phyloP scores from a whole-genome alignment of 1,284 basidiomycete species.

The Leucoagaricus sp. region DNA sequence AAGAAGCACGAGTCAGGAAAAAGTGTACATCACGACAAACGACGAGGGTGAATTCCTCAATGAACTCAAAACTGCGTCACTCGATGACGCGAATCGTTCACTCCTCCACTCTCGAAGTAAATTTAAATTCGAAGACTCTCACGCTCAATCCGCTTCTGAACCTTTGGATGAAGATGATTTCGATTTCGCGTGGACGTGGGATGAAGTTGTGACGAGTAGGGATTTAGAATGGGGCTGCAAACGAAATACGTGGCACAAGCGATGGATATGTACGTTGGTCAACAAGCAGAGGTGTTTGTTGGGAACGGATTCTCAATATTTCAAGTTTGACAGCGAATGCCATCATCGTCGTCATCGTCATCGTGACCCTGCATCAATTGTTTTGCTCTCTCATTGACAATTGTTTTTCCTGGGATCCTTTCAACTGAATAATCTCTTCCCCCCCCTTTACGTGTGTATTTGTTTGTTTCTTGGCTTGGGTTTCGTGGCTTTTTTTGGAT shows the following conservation, averaged over 20 bases:
- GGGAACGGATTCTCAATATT: conserved; percentile 68
- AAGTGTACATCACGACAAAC: conserved; percentile 60
- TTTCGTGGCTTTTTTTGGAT: too few species aligned
- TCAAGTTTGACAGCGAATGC: conserved; percentile 56
- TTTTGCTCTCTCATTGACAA: conserved; percentile 55
- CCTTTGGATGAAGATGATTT: neutral
- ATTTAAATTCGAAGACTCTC: neutral
- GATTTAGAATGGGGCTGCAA: conserved; percentile 48
- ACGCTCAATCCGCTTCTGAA: neutral
- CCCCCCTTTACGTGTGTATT: too few species aligned
- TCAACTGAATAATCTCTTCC: too few species aligned
- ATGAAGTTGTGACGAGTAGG: conserved; percentile 41
- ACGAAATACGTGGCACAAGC: conserved; percentile 47
- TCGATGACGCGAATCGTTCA: conserved; percentile 33
- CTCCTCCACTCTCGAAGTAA: conserved; percentile 17
- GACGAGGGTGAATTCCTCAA: conserved; percentile 45
- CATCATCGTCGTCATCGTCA: too few species aligned
- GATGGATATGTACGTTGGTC: conserved; percentile 54
- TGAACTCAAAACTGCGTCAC: conserved; percentile 44
- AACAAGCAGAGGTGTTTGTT: conserved; percentile 50
- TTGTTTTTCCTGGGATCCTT: conserved; percentile 36
- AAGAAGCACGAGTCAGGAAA: conserved; percentile 22
- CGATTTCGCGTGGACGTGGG: conserved; percentile 11
- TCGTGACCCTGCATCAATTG: too few species aligned
- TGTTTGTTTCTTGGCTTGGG: too few species aligned